These are phyloP conservation scores for Yamadazyma siamensis DNA, from an alignment of 1,139 yeast species.

Conservation along the genomic window DNA sequence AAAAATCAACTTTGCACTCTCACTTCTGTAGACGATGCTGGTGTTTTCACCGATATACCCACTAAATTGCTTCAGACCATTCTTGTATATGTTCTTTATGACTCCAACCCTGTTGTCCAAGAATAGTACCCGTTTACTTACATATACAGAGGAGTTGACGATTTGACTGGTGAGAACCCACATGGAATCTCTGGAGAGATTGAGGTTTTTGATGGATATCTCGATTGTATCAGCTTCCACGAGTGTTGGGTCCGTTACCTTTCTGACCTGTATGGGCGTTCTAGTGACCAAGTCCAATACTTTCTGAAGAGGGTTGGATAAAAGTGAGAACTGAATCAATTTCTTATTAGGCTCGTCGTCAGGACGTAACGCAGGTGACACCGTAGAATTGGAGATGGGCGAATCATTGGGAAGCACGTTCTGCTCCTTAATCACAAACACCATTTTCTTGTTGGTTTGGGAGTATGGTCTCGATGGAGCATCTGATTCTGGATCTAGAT, in stretches of 20 bases:
- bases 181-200: constrained; percentile 88
- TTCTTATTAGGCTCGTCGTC: not conserved
- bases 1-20: constrained; percentile 80
- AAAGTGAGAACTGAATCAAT: constrained; percentile 48
- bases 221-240: constrained; percentile 82
- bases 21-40: constrained; percentile 81
- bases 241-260: constrained; percentile 30
- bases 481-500: constrained; percentile 5
- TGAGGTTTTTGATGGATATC: constrained; percentile 74
- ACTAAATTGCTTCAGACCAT: constrained; percentile 64
- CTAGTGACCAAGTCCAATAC: constrained; percentile 67
- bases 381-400: not conserved
- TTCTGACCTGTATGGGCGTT: constrained; percentile 52
- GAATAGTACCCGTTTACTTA: constrained; percentile 62
- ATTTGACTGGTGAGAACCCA: constrained; percentile 74
- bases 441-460: constrained; percentile 5
- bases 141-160: constrained; percentile 61
- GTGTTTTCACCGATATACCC: constrained; percentile 72
- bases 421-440: constrained; percentile 8
- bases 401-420: constrained; percentile 5
- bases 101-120: constrained; percentile 57
- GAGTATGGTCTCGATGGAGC: too few species aligned
- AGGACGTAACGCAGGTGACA: constrained; percentile 5
- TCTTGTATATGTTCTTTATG: constrained; percentile 64
- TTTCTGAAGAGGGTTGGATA: constrained; percentile 60